These are phyloP conservation scores for Parasitella parasitica DNA, from an alignment of 371 early-diverging fungal species.

Conservation along the genomic window DNA sequence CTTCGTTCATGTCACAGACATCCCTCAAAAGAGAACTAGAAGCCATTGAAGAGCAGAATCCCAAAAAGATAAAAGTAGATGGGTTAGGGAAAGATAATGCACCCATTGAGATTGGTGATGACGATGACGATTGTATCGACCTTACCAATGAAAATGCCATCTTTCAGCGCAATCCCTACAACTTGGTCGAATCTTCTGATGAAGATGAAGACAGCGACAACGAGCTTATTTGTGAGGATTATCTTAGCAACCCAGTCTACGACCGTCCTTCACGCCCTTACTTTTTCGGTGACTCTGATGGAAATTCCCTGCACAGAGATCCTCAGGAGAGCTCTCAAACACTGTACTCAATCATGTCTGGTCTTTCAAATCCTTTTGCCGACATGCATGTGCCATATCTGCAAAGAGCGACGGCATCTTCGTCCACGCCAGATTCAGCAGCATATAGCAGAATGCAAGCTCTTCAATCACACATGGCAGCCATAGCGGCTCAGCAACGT, in stretches of 20 bases:
- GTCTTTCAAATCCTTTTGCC: not conserved
- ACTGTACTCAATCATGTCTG: not conserved
- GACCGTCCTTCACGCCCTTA: not conserved
- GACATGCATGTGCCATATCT: not conserved
- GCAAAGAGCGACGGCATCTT: not conserved
- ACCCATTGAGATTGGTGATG: conserved; percentile 3
- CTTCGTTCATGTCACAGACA: not conserved
- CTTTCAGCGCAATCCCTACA: not conserved
- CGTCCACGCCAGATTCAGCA: not conserved
- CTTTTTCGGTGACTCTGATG: not conserved
- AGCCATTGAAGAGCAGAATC: not conserved
- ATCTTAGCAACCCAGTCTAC: not conserved
- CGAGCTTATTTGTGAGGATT: not conserved
- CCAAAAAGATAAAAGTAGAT: not conserved
- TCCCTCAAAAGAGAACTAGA: conserved; percentile 1
- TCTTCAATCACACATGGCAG: not conserved
- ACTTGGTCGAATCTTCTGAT: not conserved
- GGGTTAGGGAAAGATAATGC: not conserved
- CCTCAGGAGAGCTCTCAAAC: not conserved
- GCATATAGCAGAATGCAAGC: not conserved
- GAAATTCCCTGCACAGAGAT: not conserved
- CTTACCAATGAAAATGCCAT: conserved; percentile 7
- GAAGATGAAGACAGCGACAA: not conserved
- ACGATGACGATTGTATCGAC: conserved; percentile 16
- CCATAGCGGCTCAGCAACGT: not conserved